Evolutionary conservation across 164 flowering plant species (phyloP), one percentile per base, ranked within the genome.

Genomic region (Pachysandra terminalis): DNA sequence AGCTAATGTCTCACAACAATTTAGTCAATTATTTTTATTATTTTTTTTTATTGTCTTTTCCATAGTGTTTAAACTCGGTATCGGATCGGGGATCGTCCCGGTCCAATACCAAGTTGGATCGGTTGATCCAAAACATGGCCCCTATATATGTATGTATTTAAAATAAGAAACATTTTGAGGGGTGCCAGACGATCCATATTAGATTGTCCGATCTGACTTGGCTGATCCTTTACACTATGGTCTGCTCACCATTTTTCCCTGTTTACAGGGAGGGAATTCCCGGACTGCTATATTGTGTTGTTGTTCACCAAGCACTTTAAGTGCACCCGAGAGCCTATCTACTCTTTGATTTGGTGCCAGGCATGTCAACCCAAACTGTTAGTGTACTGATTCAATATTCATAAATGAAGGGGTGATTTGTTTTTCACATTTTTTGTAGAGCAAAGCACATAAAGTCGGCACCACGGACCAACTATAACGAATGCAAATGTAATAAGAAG

Each of bases 271-370:
- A 41, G 94, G 97, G 27, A 85, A 81, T 70, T 91, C 88, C 9
- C 84, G 80, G 56, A 84, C 90, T 70, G 91, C 94, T 56, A 74
- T 93, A 48, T 82, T 93, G 3, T 91, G 96, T 65, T 91, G 98
- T 75, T 93, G 97, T 80, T 93, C 98, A 1, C 96, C 96, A 28
- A 86, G 96, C 80, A 71, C 79, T 66, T 76, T 76, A 60, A 91
- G 88, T 83, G 82, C 86, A 73, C 71, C 87, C 52, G 98, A 91
- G 77, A 93, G 81, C 73, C 73, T 93, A 24, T 91, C 98, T 25
- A 91, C 96, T 37, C 90, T 93, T 58, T 87, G 97, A 8, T 91
- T 93, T 81, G 98, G 94, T 73, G 79, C 87, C 48, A 89, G 98
- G 98, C 84, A 63, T 65, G 78, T 49, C 25, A 59, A 22, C 24